Base-by-base conservation (phyloP, 176 grass and related monocot species). In the Eragrostis nindensis region DNA sequence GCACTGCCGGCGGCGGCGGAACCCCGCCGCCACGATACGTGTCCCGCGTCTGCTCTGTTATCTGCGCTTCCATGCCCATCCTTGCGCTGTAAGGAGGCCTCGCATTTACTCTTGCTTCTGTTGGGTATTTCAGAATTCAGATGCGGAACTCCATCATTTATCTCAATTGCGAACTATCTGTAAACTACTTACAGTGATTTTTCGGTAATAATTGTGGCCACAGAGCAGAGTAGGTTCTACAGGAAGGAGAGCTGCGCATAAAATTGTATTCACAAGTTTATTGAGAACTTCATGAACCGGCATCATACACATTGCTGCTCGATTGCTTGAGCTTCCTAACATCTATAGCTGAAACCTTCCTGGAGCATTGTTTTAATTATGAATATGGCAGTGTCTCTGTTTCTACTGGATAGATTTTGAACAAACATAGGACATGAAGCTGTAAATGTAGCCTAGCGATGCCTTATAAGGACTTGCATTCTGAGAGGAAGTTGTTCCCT, bases 11-110 rank as follows among this genome's bases (percentile, higher is more conserved):
- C 1, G 62, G 80, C 11, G 88, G 83, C 5, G 83, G 80, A 13
- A 76, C 83, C 16, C 88, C 94, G 18, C 94, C 94, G 1, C 94
- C 94, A 57, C 83, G 94, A 77, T 93, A 93, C 74, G 86, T 97
- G 6, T 97, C 94, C 47, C 89, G 94, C 68, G 86, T 85, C 21
- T 97, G 94, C 86, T 91, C 88, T 3, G 80, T 70, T 29, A 97
- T 97, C 83, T 97, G 94, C 80, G 80, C 88, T 16, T 62, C 93
- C 80, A 89, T 93, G 94, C 94, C 94, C 71, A 62, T 97, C 71
- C 87, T 97, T 56, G 80, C 94, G 5, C 72, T 93, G 94, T 97
- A 87, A 91, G 94, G 63, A 48, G 15, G 8, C 87, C 41, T 85
- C 47, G 1, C 48, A 18, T 21, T 67, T 86, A 44, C 55, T 55